These are phyloP conservation scores for Fragilariopsis cylindrus DNA, from an alignment of 108 stramenopile species.

Conservation along the genomic window DNA sequence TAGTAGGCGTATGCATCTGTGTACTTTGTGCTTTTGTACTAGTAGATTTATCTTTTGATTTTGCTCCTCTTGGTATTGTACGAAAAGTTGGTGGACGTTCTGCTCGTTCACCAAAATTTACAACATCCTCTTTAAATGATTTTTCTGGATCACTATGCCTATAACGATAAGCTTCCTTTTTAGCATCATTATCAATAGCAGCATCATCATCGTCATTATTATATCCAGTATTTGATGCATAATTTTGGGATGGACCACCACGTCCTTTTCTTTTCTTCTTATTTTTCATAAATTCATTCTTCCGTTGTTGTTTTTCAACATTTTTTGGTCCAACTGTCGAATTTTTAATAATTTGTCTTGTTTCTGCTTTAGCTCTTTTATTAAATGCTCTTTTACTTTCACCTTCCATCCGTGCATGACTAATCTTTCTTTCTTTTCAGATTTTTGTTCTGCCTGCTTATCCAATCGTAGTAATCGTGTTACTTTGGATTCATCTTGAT, in stretches of 20 bases:
- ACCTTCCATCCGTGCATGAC: slow-evolving; percentile 41
- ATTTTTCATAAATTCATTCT: slow-evolving; percentile 50
- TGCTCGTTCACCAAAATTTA: slow-evolving; percentile 48
- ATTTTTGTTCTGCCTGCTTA: slow-evolving; percentile 21
- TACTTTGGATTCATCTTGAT: slow-evolving; percentile 37
- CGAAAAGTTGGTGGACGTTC: slow-evolving; percentile 62
- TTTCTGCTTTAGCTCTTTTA: slow-evolving; percentile 52
- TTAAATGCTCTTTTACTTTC: slow-evolving; percentile 58
- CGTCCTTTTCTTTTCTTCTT: slow-evolving; percentile 47
- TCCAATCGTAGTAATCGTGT: slow-evolving; percentile 28
- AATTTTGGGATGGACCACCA: slow-evolving; percentile 3
- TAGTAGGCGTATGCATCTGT: no score
- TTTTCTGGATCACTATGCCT: background rate
- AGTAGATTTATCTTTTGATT: slow-evolving; percentile 17
- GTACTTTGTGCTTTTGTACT: background rate
- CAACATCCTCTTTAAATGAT: slow-evolving; percentile 1
- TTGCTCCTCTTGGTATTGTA: slow-evolving; percentile 57
- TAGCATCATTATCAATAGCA: slow-evolving; percentile 9
- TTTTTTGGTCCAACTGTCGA: slow-evolving; percentile 14
- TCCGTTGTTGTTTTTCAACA: slow-evolving; percentile 40
- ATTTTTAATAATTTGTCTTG: slow-evolving; percentile 40
- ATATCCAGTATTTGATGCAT: slow-evolving; percentile 13
- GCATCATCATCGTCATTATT: slow-evolving; percentile 3
- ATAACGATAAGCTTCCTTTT: no score
- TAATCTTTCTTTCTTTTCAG: slow-evolving; percentile 22